Evolutionary conservation across 352 stramenopile genomes (phyloP).

Genomic region (Pythium grandisporangium): DNA sequence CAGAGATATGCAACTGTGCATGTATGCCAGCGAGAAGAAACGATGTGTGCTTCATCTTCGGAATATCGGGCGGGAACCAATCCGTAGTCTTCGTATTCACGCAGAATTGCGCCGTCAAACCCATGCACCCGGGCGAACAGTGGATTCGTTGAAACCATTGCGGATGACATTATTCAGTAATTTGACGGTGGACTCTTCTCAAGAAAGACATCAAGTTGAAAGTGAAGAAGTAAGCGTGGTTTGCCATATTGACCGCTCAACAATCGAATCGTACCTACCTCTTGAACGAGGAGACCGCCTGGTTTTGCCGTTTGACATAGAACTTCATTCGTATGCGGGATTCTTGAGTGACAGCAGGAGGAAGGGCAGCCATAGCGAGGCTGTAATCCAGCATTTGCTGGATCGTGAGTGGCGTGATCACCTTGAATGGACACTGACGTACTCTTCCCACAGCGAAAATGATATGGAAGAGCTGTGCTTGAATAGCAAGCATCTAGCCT

Average conservation of each 20-base stretch:
- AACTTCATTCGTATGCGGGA: background rate
- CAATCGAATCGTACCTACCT: slow-evolving; percentile 4
- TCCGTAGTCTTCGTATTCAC: too few relatives aligned
- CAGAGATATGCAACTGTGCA: slow-evolving; percentile 27
- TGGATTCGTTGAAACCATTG: too few relatives aligned
- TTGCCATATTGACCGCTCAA: background rate
- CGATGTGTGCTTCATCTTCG: slow-evolving; percentile 38
- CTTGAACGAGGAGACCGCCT: slow-evolving; percentile 9
- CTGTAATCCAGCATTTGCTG: too few relatives aligned
- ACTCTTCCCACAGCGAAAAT: slow-evolving; percentile 17
- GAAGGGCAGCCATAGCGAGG: too few relatives aligned
- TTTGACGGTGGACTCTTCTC: too few relatives aligned
- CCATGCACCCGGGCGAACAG: too few relatives aligned
- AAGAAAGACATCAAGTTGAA: too few relatives aligned
- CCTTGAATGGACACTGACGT: slow-evolving; percentile 60
- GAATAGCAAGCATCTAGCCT: too few relatives aligned
- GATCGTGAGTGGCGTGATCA: slow-evolving; percentile 6
- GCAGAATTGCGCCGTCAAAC: too few relatives aligned
- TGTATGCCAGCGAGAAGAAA: slow-evolving; percentile 65
- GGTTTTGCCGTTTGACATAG: slow-evolving; percentile 15
- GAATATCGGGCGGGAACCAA: slow-evolving; percentile 31
- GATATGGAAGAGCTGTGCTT: too few relatives aligned
- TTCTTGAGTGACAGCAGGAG: too few relatives aligned
- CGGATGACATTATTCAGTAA: too few relatives aligned
- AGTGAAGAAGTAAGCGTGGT: slow-evolving; percentile 7